These are phyloP conservation scores for Neurospora hispaniola DNA, from an alignment of 495 filamentous ascomycete species.

Conservation along the genomic window DNA sequence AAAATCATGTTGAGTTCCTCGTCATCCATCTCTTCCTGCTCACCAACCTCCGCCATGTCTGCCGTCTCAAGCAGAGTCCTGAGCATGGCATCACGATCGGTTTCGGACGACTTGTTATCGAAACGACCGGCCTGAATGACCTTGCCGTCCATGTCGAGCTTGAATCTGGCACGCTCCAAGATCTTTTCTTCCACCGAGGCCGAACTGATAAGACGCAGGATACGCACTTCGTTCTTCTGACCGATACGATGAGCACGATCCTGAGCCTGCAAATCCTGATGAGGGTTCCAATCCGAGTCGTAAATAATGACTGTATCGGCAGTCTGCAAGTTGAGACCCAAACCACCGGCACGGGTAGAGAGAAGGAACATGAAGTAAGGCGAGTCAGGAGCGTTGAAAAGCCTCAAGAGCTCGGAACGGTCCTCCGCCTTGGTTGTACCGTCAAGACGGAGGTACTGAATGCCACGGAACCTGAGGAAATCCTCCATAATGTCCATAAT, in stretches of 20 bases:
- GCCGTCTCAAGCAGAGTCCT: conserved; percentile 85
- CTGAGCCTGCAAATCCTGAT: conserved; percentile 97
- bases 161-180: conserved; percentile 90
- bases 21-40: conserved; percentile 93
- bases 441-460: conserved; percentile 83
- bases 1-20: conserved; percentile 90
- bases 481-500: conserved; percentile 99
- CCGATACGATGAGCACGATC: conserved; percentile 99
- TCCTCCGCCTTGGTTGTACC: conserved; percentile 97
- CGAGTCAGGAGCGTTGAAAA: conserved; percentile 83
- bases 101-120: conserved; percentile 98
- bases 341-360: conserved; percentile 96
- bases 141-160: conserved; percentile 98
- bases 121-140: conserved; percentile 98
- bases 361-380: conserved; percentile 96
- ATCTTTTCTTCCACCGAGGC: conserved; percentile 99
- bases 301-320: conserved; percentile 99
- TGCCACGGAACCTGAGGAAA: conserved; percentile 72
- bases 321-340: conserved; percentile 92
- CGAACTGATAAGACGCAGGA: conserved; percentile 86
- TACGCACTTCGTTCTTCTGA: conserved; percentile 98
- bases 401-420: conserved; percentile 75
- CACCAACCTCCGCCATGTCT: conserved; percentile 70
- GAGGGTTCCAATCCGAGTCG: conserved; percentile 99
- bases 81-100: conserved; percentile 92